These are phyloP conservation scores for Singerocomus inundabilis DNA, from an alignment of 1,284 basidiomycete species.

Conservation along the genomic window DNA sequence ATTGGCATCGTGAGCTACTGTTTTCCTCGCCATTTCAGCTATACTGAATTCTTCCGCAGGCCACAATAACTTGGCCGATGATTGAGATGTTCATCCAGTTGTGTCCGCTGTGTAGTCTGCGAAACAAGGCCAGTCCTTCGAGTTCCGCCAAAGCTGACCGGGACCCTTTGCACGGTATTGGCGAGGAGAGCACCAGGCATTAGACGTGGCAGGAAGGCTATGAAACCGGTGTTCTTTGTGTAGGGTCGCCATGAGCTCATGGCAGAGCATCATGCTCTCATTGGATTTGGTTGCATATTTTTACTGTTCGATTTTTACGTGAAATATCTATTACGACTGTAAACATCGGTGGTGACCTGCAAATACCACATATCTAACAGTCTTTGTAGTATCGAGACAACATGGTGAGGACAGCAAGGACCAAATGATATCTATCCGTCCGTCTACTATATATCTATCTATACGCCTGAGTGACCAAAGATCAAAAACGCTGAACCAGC, in stretches of 20 bases:
- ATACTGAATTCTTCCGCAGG: constrained; percentile 37
- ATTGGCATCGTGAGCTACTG: constrained; percentile 55
- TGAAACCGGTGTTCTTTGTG: neutral
- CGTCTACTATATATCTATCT: constrained; percentile 5
- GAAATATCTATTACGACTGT: constrained; percentile 15
- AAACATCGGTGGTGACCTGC: constrained; percentile 4
- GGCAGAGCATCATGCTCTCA: neutral
- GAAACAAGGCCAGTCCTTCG: constrained; percentile 23
- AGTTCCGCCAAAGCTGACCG: constrained; percentile 23
- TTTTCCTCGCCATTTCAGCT: constrained; percentile 4
- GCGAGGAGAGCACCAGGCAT: constrained; percentile 18
- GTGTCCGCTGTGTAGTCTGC: constrained; percentile 59
- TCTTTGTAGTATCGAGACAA: constrained; percentile 1
- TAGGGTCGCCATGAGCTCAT: neutral
- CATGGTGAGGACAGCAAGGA: neutral
- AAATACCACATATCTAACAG: constrained; percentile 10
- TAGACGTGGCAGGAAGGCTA: constrained; percentile 3
- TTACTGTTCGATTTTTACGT: constrained; percentile 15
- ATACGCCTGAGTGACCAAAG: constrained; percentile 1
- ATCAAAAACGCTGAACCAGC: constrained; percentile 43
- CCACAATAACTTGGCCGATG: constrained; percentile 71
- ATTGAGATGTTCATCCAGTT: constrained; percentile 61
- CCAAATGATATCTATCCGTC: neutral
- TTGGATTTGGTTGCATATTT: constrained; percentile 5
- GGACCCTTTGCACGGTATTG: constrained; percentile 3